Conservation (phyloP, 1,284 basidiomycete species). For the Microbotryum violaceum region DNA sequence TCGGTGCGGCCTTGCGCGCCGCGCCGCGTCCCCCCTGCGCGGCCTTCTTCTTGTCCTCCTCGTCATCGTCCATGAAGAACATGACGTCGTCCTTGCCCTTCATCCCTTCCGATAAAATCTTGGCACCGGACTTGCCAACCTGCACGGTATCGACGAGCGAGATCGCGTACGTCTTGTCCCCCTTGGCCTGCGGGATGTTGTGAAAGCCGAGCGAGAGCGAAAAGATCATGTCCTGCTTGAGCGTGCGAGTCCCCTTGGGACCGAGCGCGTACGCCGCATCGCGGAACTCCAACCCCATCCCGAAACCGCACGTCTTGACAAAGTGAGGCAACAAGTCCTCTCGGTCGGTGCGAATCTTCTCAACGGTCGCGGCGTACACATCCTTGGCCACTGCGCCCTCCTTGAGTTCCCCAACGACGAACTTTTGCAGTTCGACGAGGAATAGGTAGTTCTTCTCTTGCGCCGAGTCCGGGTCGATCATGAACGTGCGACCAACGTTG, state of each 20-base stretch:
- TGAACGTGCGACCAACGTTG: slow-evolving; percentile 85
- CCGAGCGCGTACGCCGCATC: slow-evolving; percentile 78
- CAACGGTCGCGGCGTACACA: slow-evolving; percentile 68
- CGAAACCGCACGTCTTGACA: slow-evolving; percentile 85
- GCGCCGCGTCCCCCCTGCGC: slow-evolving; percentile 48
- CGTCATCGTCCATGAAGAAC: slow-evolving; percentile 59
- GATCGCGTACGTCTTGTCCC: slow-evolving; percentile 75
- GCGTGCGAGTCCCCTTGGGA: slow-evolving; percentile 62
- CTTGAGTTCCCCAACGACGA: slow-evolving; percentile 67
- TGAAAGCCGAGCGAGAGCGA: slow-evolving; percentile 77
- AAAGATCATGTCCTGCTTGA: slow-evolving; percentile 77
- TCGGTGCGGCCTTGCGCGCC: slow-evolving; percentile 19
- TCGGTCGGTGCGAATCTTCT: slow-evolving; percentile 65
- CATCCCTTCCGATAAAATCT: slow-evolving; percentile 72
- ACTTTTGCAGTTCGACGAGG: slow-evolving; percentile 68
- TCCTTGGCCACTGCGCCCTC: slow-evolving; percentile 72
- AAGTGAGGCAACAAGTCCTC: slow-evolving; percentile 75
- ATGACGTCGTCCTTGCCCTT: slow-evolving; percentile 77
- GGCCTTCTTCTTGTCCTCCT: slow-evolving; percentile 46
- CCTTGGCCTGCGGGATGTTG: slow-evolving; percentile 63
- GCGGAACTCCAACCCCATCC: slow-evolving; percentile 91
- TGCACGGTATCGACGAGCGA: slow-evolving; percentile 83
- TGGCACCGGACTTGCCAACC: slow-evolving; percentile 60
- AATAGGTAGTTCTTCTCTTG: slow-evolving; percentile 82
- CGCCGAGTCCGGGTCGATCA: slow-evolving; percentile 87